A percentile compares a stretch with the other conserved stretches of the same genome.
These are phyloP conservation scores for Populus nigra DNA, from an alignment of 345 rosid species.

Conservation along the genomic window DNA sequence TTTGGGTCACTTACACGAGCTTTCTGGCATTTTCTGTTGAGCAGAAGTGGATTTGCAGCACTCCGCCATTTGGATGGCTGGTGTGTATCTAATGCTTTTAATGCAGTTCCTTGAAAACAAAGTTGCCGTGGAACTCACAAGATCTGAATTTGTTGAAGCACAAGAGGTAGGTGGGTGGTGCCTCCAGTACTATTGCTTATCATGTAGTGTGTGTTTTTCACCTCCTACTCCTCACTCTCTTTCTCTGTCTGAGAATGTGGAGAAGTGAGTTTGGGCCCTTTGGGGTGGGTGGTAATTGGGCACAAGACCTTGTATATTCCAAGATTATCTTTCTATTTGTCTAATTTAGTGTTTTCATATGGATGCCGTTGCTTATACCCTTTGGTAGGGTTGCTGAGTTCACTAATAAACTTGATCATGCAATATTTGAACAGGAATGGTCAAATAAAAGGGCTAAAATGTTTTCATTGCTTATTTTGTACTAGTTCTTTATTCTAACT, in stretches of 20 bases:
- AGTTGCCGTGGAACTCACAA: slow-evolving; percentile 93
- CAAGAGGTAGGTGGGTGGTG: slow-evolving; percentile 58
- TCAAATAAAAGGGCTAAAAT: background rate
- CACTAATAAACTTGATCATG: background rate
- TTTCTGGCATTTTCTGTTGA: slow-evolving; percentile 19
- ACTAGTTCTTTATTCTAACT: background rate
- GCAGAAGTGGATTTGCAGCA: slow-evolving; percentile 89
- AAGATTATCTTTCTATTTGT: no score
- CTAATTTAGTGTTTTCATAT: no score
- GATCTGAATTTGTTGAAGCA: slow-evolving; percentile 89
- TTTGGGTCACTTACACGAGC: slow-evolving; percentile 11
- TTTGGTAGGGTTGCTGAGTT: no score
- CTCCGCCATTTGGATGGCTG: slow-evolving; percentile 95
- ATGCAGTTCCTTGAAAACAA: slow-evolving; percentile 98
- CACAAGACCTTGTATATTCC: no score
- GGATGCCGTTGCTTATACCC: no score
- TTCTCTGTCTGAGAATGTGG: background rate
- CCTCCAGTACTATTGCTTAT: background rate
- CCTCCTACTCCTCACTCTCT: no score
- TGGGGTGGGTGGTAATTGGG: no score
- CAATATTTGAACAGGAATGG: background rate
- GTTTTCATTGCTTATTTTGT: background rate
- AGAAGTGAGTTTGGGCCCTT: no score
- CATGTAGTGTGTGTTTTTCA: no score
- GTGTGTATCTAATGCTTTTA: slow-evolving; percentile 79